Percentiles rank a stretch among this genome's conserved stretches.
phyloP scores from a whole-genome alignment of 257 asterid genomes.

The Solanum arcanum region DNA sequence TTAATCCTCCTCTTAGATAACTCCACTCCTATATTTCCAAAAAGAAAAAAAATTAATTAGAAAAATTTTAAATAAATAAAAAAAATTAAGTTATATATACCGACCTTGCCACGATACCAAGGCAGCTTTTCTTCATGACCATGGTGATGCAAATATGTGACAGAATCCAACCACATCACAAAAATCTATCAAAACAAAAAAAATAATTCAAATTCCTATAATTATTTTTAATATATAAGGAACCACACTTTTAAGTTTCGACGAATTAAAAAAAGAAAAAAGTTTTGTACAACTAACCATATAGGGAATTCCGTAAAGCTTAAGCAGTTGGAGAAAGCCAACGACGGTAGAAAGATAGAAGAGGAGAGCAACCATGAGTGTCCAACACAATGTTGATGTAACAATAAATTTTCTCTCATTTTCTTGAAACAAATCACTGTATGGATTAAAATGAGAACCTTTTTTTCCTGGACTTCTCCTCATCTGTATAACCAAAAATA shows the following conservation, averaged over 20 bases:
- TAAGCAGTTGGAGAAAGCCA: slow-evolving; percentile 40
- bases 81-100: neutral
- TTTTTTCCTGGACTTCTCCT: slow-evolving; percentile 75
- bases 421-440: slow-evolving; percentile 51
- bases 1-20: slow-evolving; percentile 78
- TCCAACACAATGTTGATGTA: slow-evolving; percentile 78
- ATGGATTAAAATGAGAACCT: slow-evolving; percentile 90
- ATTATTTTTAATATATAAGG: neutral
- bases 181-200: slow-evolving; percentile 29
- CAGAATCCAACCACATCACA: slow-evolving; percentile 73
- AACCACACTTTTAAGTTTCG: neutral
- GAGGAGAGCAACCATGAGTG: slow-evolving; percentile 42
- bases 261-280: too few species aligned
- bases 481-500: slow-evolving; percentile 26
- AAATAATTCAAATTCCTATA: neutral
- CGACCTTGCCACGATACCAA: slow-evolving; percentile 83
- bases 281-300: slow-evolving; percentile 27
- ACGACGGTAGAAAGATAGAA: slow-evolving; percentile 18
- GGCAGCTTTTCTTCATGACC: slow-evolving; percentile 74
- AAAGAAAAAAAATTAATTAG: neutral
- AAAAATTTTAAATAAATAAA: too few species aligned
- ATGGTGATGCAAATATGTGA: slow-evolving; percentile 82
- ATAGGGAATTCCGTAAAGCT: slow-evolving; percentile 63
- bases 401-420: slow-evolving; percentile 40
- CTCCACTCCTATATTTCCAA: slow-evolving; percentile 60